Conservation (phyloP, 2,329 filamentous ascomycete genomes). For the Cytospora leucostoma region DNA sequence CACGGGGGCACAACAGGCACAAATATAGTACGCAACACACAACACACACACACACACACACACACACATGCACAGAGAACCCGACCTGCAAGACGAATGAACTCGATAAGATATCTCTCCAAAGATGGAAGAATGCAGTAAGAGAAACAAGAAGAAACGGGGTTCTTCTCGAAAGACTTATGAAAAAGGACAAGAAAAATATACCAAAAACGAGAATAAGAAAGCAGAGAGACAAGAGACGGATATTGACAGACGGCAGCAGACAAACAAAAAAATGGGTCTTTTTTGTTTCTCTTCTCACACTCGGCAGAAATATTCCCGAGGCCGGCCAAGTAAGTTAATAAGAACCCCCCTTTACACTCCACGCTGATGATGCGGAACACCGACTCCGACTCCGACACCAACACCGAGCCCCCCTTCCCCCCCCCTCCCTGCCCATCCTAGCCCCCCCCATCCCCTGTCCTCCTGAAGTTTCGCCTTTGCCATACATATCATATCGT, state of each 20-base stretch:
- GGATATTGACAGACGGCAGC: background rate
- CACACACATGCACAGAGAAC: background rate
- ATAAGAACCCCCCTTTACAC: conserved; percentile 20
- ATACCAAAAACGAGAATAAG: background rate
- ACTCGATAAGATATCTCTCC: background rate
- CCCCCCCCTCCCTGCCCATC: background rate
- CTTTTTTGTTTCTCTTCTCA: conserved; percentile 8
- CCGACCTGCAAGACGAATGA: background rate
- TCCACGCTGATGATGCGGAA: conserved; percentile 25
- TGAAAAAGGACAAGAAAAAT: background rate
- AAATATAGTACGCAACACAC: background rate
- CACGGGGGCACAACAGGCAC: background rate
- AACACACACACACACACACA: background rate
- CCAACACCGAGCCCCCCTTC: conserved; percentile 13
- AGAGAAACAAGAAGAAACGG: background rate
- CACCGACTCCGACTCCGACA: conserved; percentile 22
- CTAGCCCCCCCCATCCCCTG: background rate
- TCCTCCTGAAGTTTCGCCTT: conserved; percentile 7
- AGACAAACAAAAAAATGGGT: background rate
- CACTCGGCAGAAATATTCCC: background rate
- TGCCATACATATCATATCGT: conserved; percentile 9
- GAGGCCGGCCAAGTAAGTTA: conserved; percentile 14
- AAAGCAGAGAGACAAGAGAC: background rate
- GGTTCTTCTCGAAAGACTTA: background rate
- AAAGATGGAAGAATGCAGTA: background rate